phyloP scores from a whole-genome alignment of 2,329 filamentous ascomycete genomes.

The Fonsecaea pugnacius region DNA sequence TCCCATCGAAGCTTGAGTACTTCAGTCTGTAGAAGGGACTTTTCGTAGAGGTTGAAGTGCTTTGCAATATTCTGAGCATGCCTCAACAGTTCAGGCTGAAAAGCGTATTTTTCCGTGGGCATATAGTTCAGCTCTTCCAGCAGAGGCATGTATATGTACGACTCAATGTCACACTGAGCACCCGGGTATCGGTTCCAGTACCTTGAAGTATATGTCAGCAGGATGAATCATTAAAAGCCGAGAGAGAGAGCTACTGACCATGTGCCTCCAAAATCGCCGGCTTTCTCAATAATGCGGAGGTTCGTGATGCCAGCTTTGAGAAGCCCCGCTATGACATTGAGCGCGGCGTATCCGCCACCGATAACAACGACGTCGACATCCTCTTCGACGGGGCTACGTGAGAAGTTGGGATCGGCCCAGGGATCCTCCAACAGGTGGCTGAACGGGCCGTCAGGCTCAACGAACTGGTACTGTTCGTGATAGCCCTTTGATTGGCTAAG shows the following conservation, averaged over 20 bases:
- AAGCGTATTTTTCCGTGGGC: conserved; percentile 32
- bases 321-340: conserved; percentile 16
- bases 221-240: no score
- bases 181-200: conserved; percentile 39
- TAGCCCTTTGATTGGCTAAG: conserved; percentile 16
- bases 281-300: conserved; percentile 15
- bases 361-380: conserved; percentile 19
- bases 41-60: conserved; percentile 23
- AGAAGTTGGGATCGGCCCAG: conserved; percentile 27
- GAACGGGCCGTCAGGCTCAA: conserved; percentile 24
- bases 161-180: conserved; percentile 27
- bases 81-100: conserved; percentile 25
- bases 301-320: conserved; percentile 24
- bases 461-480: conserved; percentile 20
- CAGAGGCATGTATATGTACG: conserved; percentile 33
- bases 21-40: conserved; percentile 31
- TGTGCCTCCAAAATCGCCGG: conserved; percentile 31
- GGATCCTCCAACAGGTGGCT: conserved; percentile 22
- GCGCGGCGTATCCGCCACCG: conserved; percentile 17
- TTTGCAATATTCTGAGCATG: conserved; percentile 28
- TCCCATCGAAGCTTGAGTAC: conserved; percentile 28
- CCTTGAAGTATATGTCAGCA: not conserved
- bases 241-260: no score
- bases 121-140: conserved; percentile 32
- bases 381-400: conserved; percentile 21